Conservation (phyloP, 2,329 filamentous ascomycete genomes). For the Graphium sp. region DNA sequence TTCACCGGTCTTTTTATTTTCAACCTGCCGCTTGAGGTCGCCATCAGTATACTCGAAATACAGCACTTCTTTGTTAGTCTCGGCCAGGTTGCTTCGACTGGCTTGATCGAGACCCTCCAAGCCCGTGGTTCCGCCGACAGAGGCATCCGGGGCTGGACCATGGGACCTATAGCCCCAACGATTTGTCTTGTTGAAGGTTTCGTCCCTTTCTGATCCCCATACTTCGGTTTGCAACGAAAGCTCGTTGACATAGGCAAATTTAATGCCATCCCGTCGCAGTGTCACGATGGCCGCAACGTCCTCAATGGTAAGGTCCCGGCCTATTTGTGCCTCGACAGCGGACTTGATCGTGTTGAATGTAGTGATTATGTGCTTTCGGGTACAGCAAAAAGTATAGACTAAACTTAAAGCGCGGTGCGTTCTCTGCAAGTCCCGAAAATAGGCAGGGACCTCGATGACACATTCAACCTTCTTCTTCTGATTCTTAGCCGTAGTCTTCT, state of each 20-base stretch:
- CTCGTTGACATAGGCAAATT: conserved; percentile 78
- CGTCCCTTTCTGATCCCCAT: conserved; percentile 48
- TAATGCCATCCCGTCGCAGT: conserved; percentile 60
- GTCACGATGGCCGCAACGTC: conserved; percentile 73
- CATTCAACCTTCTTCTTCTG: no score
- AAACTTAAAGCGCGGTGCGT: conserved; percentile 77
- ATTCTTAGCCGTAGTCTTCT: no score
- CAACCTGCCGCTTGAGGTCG: conserved; percentile 64
- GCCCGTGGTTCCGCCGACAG: conserved; percentile 38
- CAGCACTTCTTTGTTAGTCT: conserved; percentile 40
- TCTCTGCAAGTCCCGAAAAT: conserved; percentile 56
- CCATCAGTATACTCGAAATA: conserved; percentile 89
- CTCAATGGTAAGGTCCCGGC: conserved; percentile 49
- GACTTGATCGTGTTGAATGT: conserved; percentile 79
- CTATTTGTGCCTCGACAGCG: conserved; percentile 71
- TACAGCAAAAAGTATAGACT: conserved; percentile 89
- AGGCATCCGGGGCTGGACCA: conserved; percentile 33
- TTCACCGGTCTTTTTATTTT: conserved; percentile 53
- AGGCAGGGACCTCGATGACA: no score
- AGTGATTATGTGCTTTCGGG: conserved; percentile 79
- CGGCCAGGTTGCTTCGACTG: conserved; percentile 6
- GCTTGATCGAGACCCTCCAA: conserved; percentile 20
- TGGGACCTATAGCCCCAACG: conserved; percentile 30
- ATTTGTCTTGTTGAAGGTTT: conserved; percentile 26
- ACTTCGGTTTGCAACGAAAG: conserved; percentile 66